Conservation (phyloP, 2,329 filamentous ascomycete species). For the Talaromyces atroroseus region DNA sequence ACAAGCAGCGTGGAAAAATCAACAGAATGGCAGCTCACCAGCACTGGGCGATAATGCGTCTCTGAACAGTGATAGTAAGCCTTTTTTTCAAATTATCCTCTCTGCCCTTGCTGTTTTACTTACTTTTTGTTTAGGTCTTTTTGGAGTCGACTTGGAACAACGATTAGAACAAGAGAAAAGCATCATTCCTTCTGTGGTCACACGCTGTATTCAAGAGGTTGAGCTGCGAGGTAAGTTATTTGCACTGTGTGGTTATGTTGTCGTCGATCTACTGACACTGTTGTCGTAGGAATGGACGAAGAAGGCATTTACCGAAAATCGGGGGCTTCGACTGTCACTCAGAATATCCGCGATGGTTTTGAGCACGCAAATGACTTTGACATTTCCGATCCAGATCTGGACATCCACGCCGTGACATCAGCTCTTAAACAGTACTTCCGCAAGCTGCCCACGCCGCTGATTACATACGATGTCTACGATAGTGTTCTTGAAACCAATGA, state of each 20-base stretch:
- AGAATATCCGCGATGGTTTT: slow-evolving; percentile 84
- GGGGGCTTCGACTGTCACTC: slow-evolving; percentile 85
- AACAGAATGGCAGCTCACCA: slow-evolving; percentile 40
- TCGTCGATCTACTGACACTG: slow-evolving; percentile 11
- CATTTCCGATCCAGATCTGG: slow-evolving; percentile 86
- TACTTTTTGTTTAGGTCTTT: slow-evolving; percentile 49
- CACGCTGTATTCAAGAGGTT: slow-evolving; percentile 92
- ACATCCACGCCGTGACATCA: slow-evolving; percentile 94
- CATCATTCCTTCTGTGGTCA: slow-evolving; percentile 84
- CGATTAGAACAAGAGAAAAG: slow-evolving; percentile 83
- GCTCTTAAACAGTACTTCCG: slow-evolving; percentile 97
- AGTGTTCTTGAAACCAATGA: slow-evolving; percentile 66
- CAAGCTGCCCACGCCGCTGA: slow-evolving; percentile 78
- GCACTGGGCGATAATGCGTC: slow-evolving; percentile 30
- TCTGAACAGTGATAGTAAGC: slow-evolving; percentile 33
- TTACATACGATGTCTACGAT: slow-evolving; percentile 92
- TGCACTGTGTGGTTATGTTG: not conserved
- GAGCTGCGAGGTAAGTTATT: slow-evolving; percentile 66
- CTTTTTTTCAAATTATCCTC: not conserved
- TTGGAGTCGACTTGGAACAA: slow-evolving; percentile 82
- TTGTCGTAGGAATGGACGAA: slow-evolving; percentile 67
- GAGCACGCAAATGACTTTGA: slow-evolving; percentile 79
- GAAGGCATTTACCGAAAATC: slow-evolving; percentile 98
- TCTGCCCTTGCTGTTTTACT: not conserved
- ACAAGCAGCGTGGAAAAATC: slow-evolving; percentile 35